A percentile compares a stretch with the other conserved stretches of the same genome.
These are phyloP conservation scores for Ammopiptanthus mongolicus DNA, from an alignment of 306 rosid species.

Conservation along the genomic window DNA sequence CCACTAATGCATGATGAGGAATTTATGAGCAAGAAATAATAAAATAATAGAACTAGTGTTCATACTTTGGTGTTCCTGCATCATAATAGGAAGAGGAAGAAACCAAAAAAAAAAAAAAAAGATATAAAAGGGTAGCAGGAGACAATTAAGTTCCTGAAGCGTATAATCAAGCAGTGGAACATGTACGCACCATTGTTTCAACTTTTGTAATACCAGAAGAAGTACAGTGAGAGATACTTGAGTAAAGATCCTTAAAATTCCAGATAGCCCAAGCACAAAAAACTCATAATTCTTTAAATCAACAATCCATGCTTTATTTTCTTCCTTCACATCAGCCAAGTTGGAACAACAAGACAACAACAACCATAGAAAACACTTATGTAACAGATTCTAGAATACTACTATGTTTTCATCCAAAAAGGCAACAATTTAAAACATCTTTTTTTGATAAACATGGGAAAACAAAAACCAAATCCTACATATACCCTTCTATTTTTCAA, in stretches of 20 bases:
- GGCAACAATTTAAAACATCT: constrained; percentile 3
- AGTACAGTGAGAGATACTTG: not conserved
- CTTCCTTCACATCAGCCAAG: constrained; percentile 5
- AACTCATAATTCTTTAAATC: not conserved
- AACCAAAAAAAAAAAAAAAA: not conserved
- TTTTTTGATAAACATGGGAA: not conserved
- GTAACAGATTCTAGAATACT: constrained; percentile 10
- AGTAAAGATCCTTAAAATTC: not conserved
- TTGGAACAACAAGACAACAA: constrained; percentile 4
- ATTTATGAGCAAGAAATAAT: not conserved
- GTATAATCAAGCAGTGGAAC: not conserved
- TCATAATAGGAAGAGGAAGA: not conserved
- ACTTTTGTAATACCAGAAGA: not conserved
- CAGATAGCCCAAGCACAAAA: constrained; percentile 16
- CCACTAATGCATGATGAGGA: not conserved
- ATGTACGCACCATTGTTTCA: not conserved
- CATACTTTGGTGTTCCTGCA: not conserved
- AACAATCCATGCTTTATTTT: constrained; percentile 1
- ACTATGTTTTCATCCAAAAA: not conserved
- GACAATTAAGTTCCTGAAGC: not conserved
- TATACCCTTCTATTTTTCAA: not conserved
- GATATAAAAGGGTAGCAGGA: not conserved
- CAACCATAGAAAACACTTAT: not conserved
- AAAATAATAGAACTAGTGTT: not conserved
- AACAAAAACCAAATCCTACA: constrained; percentile 8